A percentile compares a stretch with the other conserved stretches of the same genome.
Evolutionary conservation across 176 grass and related monocot species (phyloP).

Genomic region (Aegilops umbellulata): DNA sequence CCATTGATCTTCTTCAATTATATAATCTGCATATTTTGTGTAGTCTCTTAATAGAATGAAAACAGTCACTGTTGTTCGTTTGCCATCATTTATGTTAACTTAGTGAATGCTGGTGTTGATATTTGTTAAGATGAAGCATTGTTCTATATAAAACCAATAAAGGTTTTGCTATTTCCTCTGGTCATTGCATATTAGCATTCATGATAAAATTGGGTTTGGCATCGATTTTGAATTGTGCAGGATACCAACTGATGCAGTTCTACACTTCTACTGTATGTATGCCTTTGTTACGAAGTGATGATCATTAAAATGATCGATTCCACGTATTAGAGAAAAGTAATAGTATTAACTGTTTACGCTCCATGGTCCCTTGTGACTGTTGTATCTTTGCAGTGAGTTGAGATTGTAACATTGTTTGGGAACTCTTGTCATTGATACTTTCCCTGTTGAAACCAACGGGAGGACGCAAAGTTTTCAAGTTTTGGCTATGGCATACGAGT

Average conservation of each 20-base stretch:
- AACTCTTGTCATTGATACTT: not conserved
- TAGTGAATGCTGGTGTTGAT: not conserved
- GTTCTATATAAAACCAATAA: not conserved
- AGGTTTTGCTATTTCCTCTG: not conserved
- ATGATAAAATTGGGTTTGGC: not conserved
- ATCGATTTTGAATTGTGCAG: not conserved
- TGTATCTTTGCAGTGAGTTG: not conserved
- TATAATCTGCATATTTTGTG: not conserved
- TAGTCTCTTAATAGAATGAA: not conserved
- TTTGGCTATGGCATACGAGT: not conserved
- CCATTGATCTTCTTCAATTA: not conserved
- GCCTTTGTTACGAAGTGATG: not conserved
- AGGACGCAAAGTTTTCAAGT: not conserved
- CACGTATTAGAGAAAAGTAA: not conserved
- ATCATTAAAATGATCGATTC: not conserved
- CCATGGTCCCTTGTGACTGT: not conserved
- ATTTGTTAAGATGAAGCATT: not conserved
- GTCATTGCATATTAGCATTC: not conserved
- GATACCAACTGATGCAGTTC: not conserved
- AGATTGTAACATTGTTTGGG: not conserved
- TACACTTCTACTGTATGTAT: not conserved
- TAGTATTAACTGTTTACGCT: not conserved
- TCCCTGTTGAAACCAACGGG: not conserved
- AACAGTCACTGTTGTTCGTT: not conserved
- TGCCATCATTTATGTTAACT: no score